Conservation (phyloP, 768 basidiomycete genomes). For the Mycena albidolilacea region DNA sequence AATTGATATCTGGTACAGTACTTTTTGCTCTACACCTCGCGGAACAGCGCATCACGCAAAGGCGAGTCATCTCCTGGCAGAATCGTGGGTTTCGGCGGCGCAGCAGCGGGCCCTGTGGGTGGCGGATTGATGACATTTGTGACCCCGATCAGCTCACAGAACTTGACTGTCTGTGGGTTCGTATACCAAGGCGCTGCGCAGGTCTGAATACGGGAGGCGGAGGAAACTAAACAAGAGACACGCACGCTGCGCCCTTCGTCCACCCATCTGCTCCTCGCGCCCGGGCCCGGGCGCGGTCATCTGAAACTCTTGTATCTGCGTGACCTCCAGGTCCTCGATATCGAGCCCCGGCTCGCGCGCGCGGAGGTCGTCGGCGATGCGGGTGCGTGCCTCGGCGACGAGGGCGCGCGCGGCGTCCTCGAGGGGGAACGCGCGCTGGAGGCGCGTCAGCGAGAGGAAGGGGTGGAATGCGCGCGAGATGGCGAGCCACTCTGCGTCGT, state of each 20-base stretch:
- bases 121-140: conserved; percentile 69
- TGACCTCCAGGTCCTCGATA: conserved; percentile 54
- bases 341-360: conserved; percentile 44
- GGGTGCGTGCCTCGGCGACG: conserved; percentile 75
- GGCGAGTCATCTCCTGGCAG: conserved; percentile 3
- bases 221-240: conserved; percentile 31
- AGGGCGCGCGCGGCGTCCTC: conserved; percentile 66
- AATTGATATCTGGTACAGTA: conserved; percentile 1
- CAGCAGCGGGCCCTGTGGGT: background rate
- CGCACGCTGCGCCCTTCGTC: conserved; percentile 51
- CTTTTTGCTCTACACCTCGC: conserved; percentile 10
- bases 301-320: conserved; percentile 75
- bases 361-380: conserved; percentile 75
- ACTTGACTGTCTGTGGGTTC: conserved; percentile 92
- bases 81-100: background rate
- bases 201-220: conserved; percentile 19
- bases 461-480: conserved; percentile 91
- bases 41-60: conserved; percentile 14
- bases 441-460: conserved; percentile 71
- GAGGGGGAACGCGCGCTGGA: conserved; percentile 74
- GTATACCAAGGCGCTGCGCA: conserved; percentile 81
- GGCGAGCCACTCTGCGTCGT: conserved; percentile 95
- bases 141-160: conserved; percentile 84
- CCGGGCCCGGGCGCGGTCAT: conserved; percentile 76
- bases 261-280: conserved; percentile 50